Conservation (phyloP, 768 basidiomycete species). For the Panaeolus cyanescens region DNA sequence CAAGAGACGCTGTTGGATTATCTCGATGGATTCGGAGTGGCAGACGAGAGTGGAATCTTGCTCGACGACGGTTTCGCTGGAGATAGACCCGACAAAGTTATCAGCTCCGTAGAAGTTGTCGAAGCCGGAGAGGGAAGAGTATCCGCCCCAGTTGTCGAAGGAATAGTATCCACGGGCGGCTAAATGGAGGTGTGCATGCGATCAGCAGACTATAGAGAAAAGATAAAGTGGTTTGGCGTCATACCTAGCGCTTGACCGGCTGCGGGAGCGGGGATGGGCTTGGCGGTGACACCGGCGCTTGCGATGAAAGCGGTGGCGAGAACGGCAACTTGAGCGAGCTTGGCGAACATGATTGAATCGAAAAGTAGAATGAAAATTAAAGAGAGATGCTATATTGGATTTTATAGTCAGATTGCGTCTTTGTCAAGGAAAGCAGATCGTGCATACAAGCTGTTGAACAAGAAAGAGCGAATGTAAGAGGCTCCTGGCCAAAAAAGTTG, state of each 20-base stretch:
- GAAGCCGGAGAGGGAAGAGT: conserved; percentile 37
- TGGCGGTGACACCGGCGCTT: conserved; percentile 20
- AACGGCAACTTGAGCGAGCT: conserved; percentile 28
- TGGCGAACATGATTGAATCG: conserved; percentile 36
- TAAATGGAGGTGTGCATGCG: neutral
- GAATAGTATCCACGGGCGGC: conserved; percentile 21
- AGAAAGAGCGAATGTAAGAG: conserved; percentile 2
- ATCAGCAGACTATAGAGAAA: neutral
- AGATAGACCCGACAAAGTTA: conserved; percentile 42
- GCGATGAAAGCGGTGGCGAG: conserved; percentile 32
- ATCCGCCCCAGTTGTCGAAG: conserved; percentile 41
- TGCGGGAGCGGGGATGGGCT: conserved; percentile 28
- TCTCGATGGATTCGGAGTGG: conserved; percentile 34
- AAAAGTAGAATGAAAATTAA: neutral
- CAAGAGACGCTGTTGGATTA: conserved; percentile 48
- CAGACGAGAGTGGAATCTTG: conserved; percentile 41
- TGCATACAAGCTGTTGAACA: conserved; percentile 23
- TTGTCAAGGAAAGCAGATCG: neutral
- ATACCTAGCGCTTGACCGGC: conserved; percentile 24
- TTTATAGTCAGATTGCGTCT: neutral
- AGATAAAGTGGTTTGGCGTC: neutral
- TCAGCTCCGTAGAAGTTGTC: conserved; percentile 48
- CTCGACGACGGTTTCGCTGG: conserved; percentile 31
- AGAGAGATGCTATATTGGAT: neutral
- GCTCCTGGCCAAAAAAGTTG: conserved; percentile 10